phyloP scores from a whole-genome alignment of 495 filamentous ascomycete genomes.

The Beverwykella pulmonaria region DNA sequence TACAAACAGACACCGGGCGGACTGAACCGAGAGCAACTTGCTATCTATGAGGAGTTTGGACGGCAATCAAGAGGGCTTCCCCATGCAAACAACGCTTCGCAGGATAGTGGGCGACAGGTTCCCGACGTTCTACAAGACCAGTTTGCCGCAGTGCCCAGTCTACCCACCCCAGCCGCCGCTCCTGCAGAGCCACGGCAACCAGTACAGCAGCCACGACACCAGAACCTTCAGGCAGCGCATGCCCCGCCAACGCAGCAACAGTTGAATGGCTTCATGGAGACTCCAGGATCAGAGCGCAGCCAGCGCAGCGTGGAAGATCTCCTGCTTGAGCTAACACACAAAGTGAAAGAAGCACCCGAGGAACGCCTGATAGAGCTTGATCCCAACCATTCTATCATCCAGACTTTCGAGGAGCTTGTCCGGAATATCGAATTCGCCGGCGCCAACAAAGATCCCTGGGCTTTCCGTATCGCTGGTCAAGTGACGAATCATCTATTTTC shows the following conservation, averaged over 20 bases:
- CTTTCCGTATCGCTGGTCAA: constrained; percentile 66
- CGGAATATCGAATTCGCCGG: constrained; percentile 53
- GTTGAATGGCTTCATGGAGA: constrained; percentile 68
- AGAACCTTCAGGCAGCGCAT: constrained; percentile 40
- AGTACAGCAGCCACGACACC: constrained; percentile 54
- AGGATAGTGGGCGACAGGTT: constrained; percentile 61
- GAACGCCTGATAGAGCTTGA: constrained; percentile 70
- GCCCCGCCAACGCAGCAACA: constrained; percentile 55
- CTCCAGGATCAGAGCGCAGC: constrained; percentile 53
- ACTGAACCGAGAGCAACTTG: constrained; percentile 87
- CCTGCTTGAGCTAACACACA: constrained; percentile 68
- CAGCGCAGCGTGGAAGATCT: constrained; percentile 64
- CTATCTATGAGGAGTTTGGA: constrained; percentile 94
- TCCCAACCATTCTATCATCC: constrained; percentile 36
- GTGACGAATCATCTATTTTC: constrained; percentile 71
- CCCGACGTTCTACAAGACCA: constrained; percentile 82
- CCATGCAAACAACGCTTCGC: constrained; percentile 60
- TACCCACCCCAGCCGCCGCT: constrained; percentile 79
- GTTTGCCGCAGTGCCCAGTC: constrained; percentile 72
- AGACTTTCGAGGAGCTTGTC: constrained; percentile 54
- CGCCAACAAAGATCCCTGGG: constrained; percentile 63
- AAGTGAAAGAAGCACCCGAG: constrained; percentile 65
- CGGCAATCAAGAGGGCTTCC: constrained; percentile 69
- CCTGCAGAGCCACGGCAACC: constrained; percentile 72
- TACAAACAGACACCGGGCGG: constrained; percentile 80